Evolutionary conservation across 495 filamentous ascomycete species (phyloP).

Genomic region (Parathielavia hyrcaniae): DNA sequence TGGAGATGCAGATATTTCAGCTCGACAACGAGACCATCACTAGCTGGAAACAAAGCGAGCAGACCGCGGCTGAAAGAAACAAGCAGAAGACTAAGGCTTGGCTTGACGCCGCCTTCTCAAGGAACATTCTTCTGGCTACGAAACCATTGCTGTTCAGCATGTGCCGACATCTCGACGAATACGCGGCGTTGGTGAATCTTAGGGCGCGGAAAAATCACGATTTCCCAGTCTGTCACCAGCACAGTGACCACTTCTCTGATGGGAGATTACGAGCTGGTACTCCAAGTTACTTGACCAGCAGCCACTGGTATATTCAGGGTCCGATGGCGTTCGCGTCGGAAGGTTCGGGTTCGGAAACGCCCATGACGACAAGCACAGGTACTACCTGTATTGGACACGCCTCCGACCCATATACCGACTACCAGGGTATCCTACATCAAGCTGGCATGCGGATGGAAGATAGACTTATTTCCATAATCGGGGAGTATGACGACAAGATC

Average conservation of each 20-base stretch:
- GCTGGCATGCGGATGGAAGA: background rate
- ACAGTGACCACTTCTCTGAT: no score
- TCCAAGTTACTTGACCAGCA: no score
- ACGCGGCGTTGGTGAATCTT: no score
- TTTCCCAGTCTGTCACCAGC: no score
- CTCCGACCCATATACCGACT: no score
- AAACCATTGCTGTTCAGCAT: background rate
- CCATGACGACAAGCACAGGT: no score
- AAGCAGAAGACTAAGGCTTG: background rate
- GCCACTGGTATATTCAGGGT: no score
- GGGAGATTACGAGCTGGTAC: no score
- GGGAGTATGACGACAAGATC: slow-evolving; percentile 23
- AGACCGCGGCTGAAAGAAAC: background rate
- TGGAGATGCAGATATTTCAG: background rate
- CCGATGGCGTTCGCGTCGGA: no score
- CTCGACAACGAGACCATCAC: background rate
- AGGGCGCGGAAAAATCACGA: no score
- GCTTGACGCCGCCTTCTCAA: background rate
- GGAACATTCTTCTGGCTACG: background rate
- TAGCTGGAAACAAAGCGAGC: background rate
- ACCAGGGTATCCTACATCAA: background rate
- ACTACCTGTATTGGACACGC: no score
- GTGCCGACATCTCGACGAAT: background rate
- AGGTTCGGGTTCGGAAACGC: no score
- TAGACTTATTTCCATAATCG: slow-evolving; percentile 15